Evolutionary conservation across 495 filamentous ascomycete species (phyloP).

Genomic region (Daldinia concentrica): DNA sequence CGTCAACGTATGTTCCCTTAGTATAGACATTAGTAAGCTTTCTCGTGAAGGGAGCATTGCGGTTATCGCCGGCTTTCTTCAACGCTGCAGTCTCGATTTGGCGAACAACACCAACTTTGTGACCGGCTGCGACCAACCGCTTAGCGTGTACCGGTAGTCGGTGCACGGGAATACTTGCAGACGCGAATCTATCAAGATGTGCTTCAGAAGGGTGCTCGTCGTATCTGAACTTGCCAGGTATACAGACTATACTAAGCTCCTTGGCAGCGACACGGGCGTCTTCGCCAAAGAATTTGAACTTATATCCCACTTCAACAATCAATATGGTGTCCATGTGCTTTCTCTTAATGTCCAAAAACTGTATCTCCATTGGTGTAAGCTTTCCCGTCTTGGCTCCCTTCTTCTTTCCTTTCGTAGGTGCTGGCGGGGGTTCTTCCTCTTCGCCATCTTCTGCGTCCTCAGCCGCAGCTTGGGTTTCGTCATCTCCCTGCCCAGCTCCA

Average conservation of each 20-base stretch:
- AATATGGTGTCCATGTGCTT: constrained; percentile 90
- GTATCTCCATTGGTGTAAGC: constrained; percentile 93
- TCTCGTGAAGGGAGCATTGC: constrained; percentile 89
- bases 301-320: constrained; percentile 95
- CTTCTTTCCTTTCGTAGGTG: constrained; percentile 61
- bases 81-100: constrained; percentile 98
- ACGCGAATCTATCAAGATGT: constrained; percentile 91
- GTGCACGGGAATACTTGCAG: constrained; percentile 93
- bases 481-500: constrained; percentile 60
- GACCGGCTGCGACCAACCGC: constrained; percentile 86
- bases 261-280: constrained; percentile 91
- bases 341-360: constrained; percentile 91
- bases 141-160: constrained; percentile 95
- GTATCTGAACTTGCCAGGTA: constrained; percentile 92
- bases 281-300: constrained; percentile 98
- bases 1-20: constrained; percentile 97
- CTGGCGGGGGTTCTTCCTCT: constrained; percentile 63
- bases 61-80: constrained; percentile 95
- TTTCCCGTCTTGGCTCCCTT: constrained; percentile 81
- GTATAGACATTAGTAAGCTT: constrained; percentile 98
- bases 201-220: constrained; percentile 97
- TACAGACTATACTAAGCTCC: constrained; percentile 93
- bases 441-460: constrained; percentile 62
- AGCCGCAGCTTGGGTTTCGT: constrained; percentile 58
- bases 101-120: constrained; percentile 95